These are phyloP conservation scores for Podochytrium sp. DNA, from an alignment of 192 early-diverging fungal genomes.

Conservation along the genomic window DNA sequence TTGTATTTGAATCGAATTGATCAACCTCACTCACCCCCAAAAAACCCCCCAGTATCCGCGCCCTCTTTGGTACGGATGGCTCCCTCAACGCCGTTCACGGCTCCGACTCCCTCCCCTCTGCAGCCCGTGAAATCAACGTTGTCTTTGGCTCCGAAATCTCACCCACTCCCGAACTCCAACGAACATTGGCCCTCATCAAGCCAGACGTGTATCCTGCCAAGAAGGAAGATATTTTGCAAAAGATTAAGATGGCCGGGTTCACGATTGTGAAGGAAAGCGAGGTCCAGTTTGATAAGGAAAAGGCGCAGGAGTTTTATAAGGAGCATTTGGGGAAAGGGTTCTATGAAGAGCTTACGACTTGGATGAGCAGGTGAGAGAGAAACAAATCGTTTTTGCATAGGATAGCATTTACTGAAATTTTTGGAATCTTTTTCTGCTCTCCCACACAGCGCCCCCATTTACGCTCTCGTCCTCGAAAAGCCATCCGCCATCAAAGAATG, in stretches of 20 bases:
- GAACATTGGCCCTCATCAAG: constrained; percentile 50
- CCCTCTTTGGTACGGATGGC: constrained; percentile 57
- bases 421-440: neutral
- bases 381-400: neutral
- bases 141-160: constrained; percentile 48
- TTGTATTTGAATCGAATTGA: neutral
- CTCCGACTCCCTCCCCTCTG: constrained; percentile 56
- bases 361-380: constrained; percentile 54
- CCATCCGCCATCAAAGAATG: constrained; percentile 33
- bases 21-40: neutral
- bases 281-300: constrained; percentile 38
- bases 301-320: constrained; percentile 56
- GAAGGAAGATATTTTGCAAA: constrained; percentile 50
- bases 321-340: constrained; percentile 54
- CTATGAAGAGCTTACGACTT: constrained; percentile 52
- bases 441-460: constrained; percentile 55
- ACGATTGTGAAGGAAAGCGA: constrained; percentile 54
- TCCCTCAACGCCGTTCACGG: constrained; percentile 63
- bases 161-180: constrained; percentile 30
- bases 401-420: neutral
- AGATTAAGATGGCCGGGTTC: constrained; percentile 47
- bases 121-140: constrained; percentile 45
- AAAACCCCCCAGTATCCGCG: constrained; percentile 47
- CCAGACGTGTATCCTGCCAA: constrained; percentile 57
- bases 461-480: constrained; percentile 46